Percentiles rank a stretch among this genome's conserved stretches.
These are phyloP conservation scores for Noccaea caerulescens DNA, from an alignment of 345 rosid species.

Conservation along the genomic window DNA sequence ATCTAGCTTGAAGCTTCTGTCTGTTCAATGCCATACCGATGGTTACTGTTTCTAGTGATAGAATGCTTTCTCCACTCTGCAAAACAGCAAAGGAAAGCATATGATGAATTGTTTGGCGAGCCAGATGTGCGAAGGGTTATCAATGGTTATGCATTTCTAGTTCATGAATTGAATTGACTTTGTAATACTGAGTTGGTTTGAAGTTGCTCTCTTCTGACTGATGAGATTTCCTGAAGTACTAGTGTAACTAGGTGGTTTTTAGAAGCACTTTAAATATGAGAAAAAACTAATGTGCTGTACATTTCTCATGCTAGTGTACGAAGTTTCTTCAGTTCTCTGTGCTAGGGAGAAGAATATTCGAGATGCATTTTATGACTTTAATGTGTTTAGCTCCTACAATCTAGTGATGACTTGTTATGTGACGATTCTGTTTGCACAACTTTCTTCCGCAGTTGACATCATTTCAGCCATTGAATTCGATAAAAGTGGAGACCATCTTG, in stretches of 20 bases:
- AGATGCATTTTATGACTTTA: slow-evolving; percentile 20
- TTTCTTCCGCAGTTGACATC: slow-evolving; percentile 80
- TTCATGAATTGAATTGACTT: slow-evolving; percentile 14
- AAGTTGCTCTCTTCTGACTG: slow-evolving; percentile 8
- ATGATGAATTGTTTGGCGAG: slow-evolving; percentile 7
- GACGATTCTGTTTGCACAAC: slow-evolving; percentile 27
- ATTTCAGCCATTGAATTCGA: slow-evolving; percentile 99
- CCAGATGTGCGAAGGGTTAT: slow-evolving; percentile 3
- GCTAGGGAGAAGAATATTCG: neutral
- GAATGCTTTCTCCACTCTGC: slow-evolving; percentile 11
- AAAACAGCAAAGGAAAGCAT: neutral
- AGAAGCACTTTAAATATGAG: neutral
- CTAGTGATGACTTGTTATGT: slow-evolving; percentile 23
- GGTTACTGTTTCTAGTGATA: slow-evolving; percentile 15
- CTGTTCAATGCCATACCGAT: slow-evolving; percentile 23
- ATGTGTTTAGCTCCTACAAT: neutral
- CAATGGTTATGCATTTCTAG: slow-evolving; percentile 3
- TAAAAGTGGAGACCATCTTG: slow-evolving; percentile 95
- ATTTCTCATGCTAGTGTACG: neutral
- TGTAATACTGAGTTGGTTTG: slow-evolving; percentile 16
- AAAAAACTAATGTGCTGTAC: slow-evolving; percentile 15
- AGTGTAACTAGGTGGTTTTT: slow-evolving; percentile 8
- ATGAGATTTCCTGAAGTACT: neutral
- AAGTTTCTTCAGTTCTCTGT: neutral
- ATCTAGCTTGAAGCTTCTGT: slow-evolving; percentile 20